A percentile compares a stretch with the other conserved stretches of the same genome.
Conservation (phyloP, 345 rosid species). For the Iberis pinnata region DNA sequence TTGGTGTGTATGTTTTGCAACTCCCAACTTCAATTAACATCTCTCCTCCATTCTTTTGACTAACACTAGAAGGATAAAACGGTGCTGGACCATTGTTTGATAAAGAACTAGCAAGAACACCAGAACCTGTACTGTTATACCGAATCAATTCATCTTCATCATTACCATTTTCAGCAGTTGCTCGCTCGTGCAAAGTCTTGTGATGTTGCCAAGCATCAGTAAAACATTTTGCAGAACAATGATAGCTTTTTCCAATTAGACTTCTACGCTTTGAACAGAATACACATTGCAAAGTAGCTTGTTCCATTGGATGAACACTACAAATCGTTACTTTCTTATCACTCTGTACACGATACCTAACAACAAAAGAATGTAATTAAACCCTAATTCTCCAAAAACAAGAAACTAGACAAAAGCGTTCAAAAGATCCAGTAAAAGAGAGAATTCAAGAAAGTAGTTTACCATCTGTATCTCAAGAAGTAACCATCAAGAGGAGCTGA, state of each 20-base stretch:
- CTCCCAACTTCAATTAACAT: conserved; percentile 86
- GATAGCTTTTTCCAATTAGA: conserved; percentile 80
- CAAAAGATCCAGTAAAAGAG: no score
- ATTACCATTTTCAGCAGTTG: conserved; percentile 77
- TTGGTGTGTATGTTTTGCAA: conserved; percentile 84
- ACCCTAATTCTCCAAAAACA: neutral
- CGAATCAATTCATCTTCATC: conserved; percentile 87
- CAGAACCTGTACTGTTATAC: conserved; percentile 64
- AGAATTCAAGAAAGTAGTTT: conserved; percentile 7
- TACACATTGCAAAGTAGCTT: conserved; percentile 86
- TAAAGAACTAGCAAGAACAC: conserved; percentile 42
- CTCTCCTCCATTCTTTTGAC: conserved; percentile 73
- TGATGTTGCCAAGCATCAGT: conserved; percentile 99
- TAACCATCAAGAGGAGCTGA: conserved; percentile 75
- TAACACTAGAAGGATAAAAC: conserved; percentile 59
- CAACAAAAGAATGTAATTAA: conserved; percentile 10
- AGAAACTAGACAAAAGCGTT: neutral
- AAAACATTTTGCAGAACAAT: conserved; percentile 88
- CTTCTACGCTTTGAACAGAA: conserved; percentile 82
- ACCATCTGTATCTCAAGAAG: conserved; percentile 94
- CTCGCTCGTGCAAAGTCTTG: conserved; percentile 87
- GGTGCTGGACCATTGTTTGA: conserved; percentile 62
- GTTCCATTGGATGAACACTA: conserved; percentile 92
- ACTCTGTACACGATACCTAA: conserved; percentile 93
- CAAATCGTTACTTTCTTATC: conserved; percentile 86